Evolutionary conservation across 441 rosid genomes (phyloP), one percentile per base, ranked within the genome.

Genomic region (Gossypium schwendimanii): DNA sequence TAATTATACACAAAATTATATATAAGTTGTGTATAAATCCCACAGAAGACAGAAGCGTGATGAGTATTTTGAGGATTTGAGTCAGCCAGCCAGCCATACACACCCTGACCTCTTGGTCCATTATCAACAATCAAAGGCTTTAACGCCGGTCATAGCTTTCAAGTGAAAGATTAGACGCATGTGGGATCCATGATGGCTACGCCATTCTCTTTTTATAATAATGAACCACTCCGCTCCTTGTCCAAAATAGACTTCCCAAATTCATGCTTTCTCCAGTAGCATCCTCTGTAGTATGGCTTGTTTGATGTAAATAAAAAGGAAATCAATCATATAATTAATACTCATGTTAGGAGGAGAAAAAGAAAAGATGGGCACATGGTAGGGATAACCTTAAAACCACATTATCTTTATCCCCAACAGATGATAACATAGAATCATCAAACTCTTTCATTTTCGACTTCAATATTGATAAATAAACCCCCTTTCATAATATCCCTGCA

Each of bases 371-470:
- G 69, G 72, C 71, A 77, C 79, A 73, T 75, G 83, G 76, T 65
- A 67, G 84, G 81, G 76, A 23, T 52, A 31, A 73, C 79, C 75
- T 69, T 69, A 59, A 53, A 63, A 45, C 47, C 47, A 44, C 14
- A 49, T n/a, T 24, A 66, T 63, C 75, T 41, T 68, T 45, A 36
- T 63, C 72, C 72, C 58, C 69, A 41, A 60, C 6, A 28, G 33
- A 28, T 4, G 36, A 31, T 31, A 31, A 31, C 36, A 4, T 31
- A 4, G 36, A 31, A 74, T 14, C 8, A 63, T 14, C 24, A n/a
- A 47, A 11, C 60, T 12, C 14, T 14, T 28, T 58, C 24, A 4
- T 18, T 2, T 0, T 14, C 70, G 24, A 50, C 11, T 55, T 55
- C 12, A 31, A 31, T 31, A 28, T 28, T 28, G 6, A 28, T 28